Conservation (phyloP, 768 basidiomycete genomes). For the Suillus sp. region DNA sequence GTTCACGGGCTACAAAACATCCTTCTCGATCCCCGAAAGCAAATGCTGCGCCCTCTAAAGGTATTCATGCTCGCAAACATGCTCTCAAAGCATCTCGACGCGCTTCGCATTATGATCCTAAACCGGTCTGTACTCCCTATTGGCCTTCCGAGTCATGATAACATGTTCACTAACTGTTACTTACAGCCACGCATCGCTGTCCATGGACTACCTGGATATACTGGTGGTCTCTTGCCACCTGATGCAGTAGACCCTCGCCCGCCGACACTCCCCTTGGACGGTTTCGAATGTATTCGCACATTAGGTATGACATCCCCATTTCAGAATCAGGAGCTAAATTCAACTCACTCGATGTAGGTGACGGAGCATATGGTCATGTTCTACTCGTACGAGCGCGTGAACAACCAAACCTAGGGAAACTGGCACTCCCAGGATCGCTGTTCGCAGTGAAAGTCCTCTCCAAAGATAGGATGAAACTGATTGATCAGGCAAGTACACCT, state of each 20-base stretch:
- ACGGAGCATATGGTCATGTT: conserved; percentile 45
- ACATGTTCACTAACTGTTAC: conserved; percentile 8
- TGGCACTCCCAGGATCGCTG: conserved; percentile 39
- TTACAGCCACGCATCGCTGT: conserved; percentile 21
- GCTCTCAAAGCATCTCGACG: conserved; percentile 15
- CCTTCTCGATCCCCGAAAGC: conserved; percentile 17
- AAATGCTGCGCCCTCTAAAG: conserved; percentile 12
- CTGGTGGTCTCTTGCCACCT: conserved; percentile 19
- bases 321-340: not conserved
- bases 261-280: conserved; percentile 36
- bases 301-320: conserved; percentile 35
- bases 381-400: conserved; percentile 42
- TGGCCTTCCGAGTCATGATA: not conserved
- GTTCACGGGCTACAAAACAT: conserved; percentile 16
- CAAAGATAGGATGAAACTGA: conserved; percentile 37
- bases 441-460: conserved; percentile 50
- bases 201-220: conserved; percentile 15
- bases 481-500: conserved; percentile 31
- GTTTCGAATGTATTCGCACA: conserved; percentile 44
- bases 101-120: not conserved
- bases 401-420: conserved; percentile 25
- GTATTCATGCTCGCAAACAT: conserved; percentile 12
- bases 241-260: conserved; percentile 40
- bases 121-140: not conserved
- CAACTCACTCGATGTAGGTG: conserved; percentile 33